These are phyloP conservation scores for Medicago lupulina DNA, from an alignment of 306 rosid species.

Conservation along the genomic window DNA sequence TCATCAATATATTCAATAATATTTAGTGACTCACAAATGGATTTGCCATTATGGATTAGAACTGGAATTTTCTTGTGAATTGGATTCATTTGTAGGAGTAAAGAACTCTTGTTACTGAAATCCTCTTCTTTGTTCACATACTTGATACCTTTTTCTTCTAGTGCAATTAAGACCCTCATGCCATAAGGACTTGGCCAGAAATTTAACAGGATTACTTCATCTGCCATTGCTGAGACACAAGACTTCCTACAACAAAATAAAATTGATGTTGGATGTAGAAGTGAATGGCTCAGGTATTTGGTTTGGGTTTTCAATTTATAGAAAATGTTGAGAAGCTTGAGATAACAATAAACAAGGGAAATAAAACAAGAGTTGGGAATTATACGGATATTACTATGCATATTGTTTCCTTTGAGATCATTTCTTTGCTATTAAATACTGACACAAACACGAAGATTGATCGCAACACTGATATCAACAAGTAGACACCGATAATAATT, in stretches of 20 bases:
- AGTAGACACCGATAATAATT: no score
- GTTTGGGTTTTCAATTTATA: neutral
- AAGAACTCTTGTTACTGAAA: constrained; percentile 39
- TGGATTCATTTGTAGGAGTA: constrained; percentile 45
- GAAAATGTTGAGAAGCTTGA: constrained; percentile 7
- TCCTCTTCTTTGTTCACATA: constrained; percentile 44
- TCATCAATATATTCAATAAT: constrained; percentile 48
- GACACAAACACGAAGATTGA: no score
- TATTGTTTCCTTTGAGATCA: neutral
- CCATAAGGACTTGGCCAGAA: constrained; percentile 48
- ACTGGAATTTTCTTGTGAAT: constrained; percentile 50
- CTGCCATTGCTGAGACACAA: constrained; percentile 41
- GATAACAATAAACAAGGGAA: constrained; percentile 8
- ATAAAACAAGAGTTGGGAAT: neutral
- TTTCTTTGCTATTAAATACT: no score
- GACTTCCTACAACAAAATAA: neutral
- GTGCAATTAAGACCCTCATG: constrained; percentile 42
- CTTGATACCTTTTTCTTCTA: constrained; percentile 46
- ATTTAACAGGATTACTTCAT: constrained; percentile 49
- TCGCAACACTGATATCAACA: no score
- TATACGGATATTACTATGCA: neutral
- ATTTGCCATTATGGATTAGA: constrained; percentile 49
- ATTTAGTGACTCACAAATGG: constrained; percentile 48
- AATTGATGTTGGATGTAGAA: neutral
- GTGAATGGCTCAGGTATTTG: neutral